A percentile compares a stretch with the other conserved stretches of the same genome.
These are phyloP conservation scores for Delitschia confertaspora DNA, from an alignment of 495 filamentous ascomycete genomes.

Conservation along the genomic window DNA sequence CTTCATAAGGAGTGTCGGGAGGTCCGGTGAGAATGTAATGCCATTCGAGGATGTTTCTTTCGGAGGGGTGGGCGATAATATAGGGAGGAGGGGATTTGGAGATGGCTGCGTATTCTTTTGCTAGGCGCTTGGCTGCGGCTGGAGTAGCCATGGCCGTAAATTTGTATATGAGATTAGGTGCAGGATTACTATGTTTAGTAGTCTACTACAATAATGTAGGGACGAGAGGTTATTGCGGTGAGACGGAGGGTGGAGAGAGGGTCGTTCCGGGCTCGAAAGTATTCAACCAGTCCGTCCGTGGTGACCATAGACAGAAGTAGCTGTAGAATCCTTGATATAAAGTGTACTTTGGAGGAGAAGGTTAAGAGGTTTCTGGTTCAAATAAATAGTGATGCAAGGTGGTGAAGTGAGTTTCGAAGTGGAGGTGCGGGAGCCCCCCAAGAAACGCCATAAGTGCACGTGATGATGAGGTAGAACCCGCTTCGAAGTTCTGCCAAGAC, in stretches of 20 bases:
- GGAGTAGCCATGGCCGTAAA: conserved; percentile 36
- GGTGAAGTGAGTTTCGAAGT: conserved; percentile 3
- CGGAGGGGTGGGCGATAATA: conserved; percentile 88
- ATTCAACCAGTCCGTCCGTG: neutral
- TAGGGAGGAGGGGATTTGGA: conserved; percentile 86
- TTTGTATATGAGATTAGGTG: no score
- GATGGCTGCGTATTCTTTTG: conserved; percentile 89
- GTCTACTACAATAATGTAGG: neutral
- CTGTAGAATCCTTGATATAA: neutral
- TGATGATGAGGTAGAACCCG: no score
- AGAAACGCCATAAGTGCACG: conserved; percentile 4
- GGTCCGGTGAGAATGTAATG: conserved; percentile 97
- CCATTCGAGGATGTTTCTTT: conserved; percentile 95
- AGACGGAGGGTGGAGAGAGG: neutral
- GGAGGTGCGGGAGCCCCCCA: neutral
- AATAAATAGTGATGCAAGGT: neutral
- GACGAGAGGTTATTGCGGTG: neutral
- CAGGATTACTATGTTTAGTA: no score
- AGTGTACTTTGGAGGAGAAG: neutral
- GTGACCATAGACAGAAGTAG: neutral
- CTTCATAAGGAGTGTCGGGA: conserved; percentile 86
- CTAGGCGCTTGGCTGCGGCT: conserved; percentile 47
- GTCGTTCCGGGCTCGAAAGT: neutral
- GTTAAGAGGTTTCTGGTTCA: neutral
- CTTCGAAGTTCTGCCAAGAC: conserved; percentile 9